Evolutionary conservation across 306 rosid genomes (phyloP).

Genomic region (Lablab purpureus): DNA sequence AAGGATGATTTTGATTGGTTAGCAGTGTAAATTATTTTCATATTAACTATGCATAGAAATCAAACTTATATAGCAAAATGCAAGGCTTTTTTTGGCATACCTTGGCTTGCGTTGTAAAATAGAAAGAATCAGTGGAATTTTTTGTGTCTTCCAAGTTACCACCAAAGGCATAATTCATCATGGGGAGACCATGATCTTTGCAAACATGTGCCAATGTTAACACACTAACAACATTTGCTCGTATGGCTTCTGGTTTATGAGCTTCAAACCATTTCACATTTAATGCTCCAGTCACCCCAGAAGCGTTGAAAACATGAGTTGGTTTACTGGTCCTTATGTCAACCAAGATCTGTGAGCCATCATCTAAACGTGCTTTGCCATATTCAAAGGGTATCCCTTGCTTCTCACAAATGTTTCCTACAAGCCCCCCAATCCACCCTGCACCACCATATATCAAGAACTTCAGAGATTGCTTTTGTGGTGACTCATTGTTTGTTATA

Average conservation of each 20-base stretch:
- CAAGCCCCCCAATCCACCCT: conserved; percentile 49
- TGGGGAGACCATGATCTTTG: conserved; percentile 34
- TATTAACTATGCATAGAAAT: not conserved
- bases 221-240: conserved; percentile 45
- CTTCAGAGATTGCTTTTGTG: conserved; percentile 41
- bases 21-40: not conserved
- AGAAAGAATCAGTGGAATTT: conserved; percentile 52
- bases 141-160: conserved; percentile 45
- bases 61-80: not conserved
- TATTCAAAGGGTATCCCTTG: conserved; percentile 55
- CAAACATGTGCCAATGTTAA: conserved; percentile 52
- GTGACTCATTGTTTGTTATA: conserved; percentile 25
- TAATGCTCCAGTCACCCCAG: conserved; percentile 48
- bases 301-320: conserved; percentile 65
- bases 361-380: conserved; percentile 51
- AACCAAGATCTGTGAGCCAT: conserved; percentile 42
- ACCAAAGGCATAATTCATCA: conserved; percentile 49
- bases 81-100: conserved; percentile 29
- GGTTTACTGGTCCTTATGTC: conserved; percentile 54
- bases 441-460: conserved; percentile 59
- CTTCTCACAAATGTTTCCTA: conserved; percentile 52
- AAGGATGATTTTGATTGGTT: not conserved
- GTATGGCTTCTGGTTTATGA: conserved; percentile 54
- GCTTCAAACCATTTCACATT: conserved; percentile 70
- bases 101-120: conserved; percentile 62